Conservation (phyloP, 2,329 filamentous ascomycete genomes). For the Camptophora hylomeconis region DNA sequence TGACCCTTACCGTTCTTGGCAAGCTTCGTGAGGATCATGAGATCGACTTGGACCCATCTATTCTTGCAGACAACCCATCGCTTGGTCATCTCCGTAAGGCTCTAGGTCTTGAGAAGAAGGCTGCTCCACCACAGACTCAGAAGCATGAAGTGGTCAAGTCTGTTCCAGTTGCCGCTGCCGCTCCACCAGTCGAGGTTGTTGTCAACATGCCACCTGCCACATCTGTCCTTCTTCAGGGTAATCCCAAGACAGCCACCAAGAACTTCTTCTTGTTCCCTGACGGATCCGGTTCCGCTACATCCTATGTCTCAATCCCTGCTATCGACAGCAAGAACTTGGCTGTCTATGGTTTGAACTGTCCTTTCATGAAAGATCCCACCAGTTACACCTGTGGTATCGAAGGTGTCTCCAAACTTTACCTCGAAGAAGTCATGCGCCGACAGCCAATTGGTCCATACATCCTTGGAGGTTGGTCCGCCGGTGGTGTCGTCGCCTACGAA, state of each 20-base stretch:
- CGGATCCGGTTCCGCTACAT: slow-evolving; percentile 34
- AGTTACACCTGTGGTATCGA: slow-evolving; percentile 19
- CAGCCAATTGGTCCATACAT: slow-evolving; percentile 27
- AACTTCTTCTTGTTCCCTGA: slow-evolving; percentile 32
- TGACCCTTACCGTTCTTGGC: slow-evolving; percentile 32
- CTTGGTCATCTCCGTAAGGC: slow-evolving; percentile 26
- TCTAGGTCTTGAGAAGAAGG: slow-evolving; percentile 26
- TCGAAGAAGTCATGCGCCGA: slow-evolving; percentile 19
- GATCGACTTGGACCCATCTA: slow-evolving; percentile 29
- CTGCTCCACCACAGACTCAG: slow-evolving; percentile 13
- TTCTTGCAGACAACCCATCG: slow-evolving; percentile 31
- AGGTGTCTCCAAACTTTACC: slow-evolving; percentile 19
- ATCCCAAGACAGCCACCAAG: slow-evolving; percentile 28
- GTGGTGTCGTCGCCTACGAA: slow-evolving; percentile 26
- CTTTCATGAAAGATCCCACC: slow-evolving; percentile 28
- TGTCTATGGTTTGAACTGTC: slow-evolving; percentile 31
- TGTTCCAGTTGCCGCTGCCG: slow-evolving; percentile 15
- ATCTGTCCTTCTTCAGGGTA: slow-evolving; percentile 30
- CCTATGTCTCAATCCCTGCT: slow-evolving; percentile 30
- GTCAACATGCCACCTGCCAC: slow-evolving; percentile 26
- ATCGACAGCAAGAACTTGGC: slow-evolving; percentile 27
- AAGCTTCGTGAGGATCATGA: slow-evolving; percentile 31
- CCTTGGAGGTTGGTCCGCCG: slow-evolving; percentile 26
- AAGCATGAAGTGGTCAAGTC: slow-evolving; percentile 14
- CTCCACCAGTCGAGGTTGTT: slow-evolving; percentile 14